Conservation (phyloP, 805 yeast species). For the Hermanozyma aechmeae region DNA sequence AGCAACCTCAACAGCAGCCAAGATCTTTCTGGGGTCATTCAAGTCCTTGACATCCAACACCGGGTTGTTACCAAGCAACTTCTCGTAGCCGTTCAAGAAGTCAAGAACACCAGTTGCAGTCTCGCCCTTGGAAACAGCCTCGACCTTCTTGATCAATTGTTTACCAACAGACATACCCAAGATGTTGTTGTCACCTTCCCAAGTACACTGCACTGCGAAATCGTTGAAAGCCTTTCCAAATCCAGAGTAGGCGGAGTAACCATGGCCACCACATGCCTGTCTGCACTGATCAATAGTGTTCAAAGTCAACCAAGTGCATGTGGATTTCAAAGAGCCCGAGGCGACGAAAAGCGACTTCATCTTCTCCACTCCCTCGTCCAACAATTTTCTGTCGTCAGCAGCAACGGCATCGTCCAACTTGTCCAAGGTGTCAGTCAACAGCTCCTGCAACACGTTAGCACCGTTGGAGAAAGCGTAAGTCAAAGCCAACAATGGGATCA, state of each 20-base stretch:
- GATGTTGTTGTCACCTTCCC: slow-evolving; percentile 96
- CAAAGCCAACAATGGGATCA: slow-evolving; percentile 76
- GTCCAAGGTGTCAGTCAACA: slow-evolving; percentile 40
- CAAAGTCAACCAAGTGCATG: slow-evolving; percentile 81
- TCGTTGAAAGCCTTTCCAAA: slow-evolving; percentile 84
- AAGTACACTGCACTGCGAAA: slow-evolving; percentile 97
- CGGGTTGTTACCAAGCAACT: slow-evolving; percentile 17
- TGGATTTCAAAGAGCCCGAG: slow-evolving; percentile 82
- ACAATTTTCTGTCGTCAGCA: slow-evolving; percentile 37
- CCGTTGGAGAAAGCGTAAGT: slow-evolving; percentile 70
- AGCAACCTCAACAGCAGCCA: slow-evolving; percentile 20
- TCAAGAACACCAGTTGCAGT: slow-evolving; percentile 36
- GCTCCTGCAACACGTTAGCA: slow-evolving; percentile 48
- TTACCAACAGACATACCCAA: slow-evolving; percentile 80
- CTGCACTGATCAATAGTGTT: slow-evolving; percentile 79
- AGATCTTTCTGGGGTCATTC: slow-evolving; percentile 19
- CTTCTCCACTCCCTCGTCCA: slow-evolving; percentile 41
- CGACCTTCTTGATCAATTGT: slow-evolving; percentile 49
- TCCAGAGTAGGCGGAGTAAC: slow-evolving; percentile 87
- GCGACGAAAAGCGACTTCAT: slow-evolving; percentile 74
- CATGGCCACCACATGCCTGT: slow-evolving; percentile 95
- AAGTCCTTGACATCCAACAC: slow-evolving; percentile 18
- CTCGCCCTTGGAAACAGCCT: slow-evolving; percentile 31
- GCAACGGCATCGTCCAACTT: slow-evolving; percentile 47
- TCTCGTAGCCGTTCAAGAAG: slow-evolving; percentile 28